phyloP scores from a whole-genome alignment of 2,329 filamentous ascomycete genomes.

The Hypoxylon sp. region DNA sequence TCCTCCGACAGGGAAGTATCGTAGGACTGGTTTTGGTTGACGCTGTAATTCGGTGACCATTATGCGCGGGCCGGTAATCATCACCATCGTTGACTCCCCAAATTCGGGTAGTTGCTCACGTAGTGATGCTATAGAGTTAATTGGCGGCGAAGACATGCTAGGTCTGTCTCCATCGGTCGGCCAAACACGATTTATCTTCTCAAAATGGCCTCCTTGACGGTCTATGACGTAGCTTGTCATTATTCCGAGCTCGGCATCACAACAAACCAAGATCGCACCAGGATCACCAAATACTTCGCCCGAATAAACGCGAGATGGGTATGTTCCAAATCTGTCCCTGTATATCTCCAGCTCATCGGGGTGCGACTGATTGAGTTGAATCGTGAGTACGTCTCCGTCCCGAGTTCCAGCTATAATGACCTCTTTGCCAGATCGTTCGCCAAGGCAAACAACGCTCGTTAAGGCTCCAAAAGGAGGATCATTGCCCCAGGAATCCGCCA shows the following conservation, averaged over 20 bases:
- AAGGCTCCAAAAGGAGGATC: slow-evolving; percentile 58
- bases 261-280: slow-evolving; percentile 61
- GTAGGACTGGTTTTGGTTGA: slow-evolving; percentile 53
- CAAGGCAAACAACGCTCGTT: slow-evolving; percentile 61
- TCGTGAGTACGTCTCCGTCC: slow-evolving; percentile 65
- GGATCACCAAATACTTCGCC: slow-evolving; percentile 60
- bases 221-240: slow-evolving; percentile 43
- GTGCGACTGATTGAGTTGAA: slow-evolving; percentile 48
- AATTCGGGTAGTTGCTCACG: slow-evolving; percentile 58
- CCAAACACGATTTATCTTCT: slow-evolving; percentile 64
- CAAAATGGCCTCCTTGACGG: slow-evolving; percentile 52
- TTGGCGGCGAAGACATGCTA: slow-evolving; percentile 62
- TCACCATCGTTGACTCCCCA: slow-evolving; percentile 62
- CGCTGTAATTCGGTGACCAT: slow-evolving; percentile 68
- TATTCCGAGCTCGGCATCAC: slow-evolving; percentile 50
- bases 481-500: slow-evolving; percentile 8
- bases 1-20: slow-evolving; percentile 54
- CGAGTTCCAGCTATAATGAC: slow-evolving; percentile 65
- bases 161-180: slow-evolving; percentile 65
- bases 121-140: slow-evolving; percentile 65
- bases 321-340: slow-evolving; percentile 49
- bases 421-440: slow-evolving; percentile 48
- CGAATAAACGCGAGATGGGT: slow-evolving; percentile 49
- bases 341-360: slow-evolving; percentile 36
- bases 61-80: slow-evolving; percentile 66